Evolutionary conservation across 108 stramenopile species (phyloP).

Genomic region (Nannochloropsis gaditana): DNA sequence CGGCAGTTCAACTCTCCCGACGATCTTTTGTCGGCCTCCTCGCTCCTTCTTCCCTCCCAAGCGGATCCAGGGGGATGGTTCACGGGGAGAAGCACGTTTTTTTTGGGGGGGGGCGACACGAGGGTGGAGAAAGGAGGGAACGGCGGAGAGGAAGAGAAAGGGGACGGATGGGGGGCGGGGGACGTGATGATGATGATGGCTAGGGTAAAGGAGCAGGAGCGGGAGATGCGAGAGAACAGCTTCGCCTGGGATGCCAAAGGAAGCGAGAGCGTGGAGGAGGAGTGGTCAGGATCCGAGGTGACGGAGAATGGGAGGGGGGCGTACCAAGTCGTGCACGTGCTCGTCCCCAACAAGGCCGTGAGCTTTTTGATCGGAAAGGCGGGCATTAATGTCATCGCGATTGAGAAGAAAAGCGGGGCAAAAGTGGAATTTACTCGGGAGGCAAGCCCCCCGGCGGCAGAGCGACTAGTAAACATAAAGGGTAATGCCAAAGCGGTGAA

Average conservation of each 20-base stretch:
- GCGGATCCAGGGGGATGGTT: background rate
- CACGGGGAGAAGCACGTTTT: background rate
- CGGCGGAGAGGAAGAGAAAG: background rate
- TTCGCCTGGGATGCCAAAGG: no score
- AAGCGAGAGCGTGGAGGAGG: background rate
- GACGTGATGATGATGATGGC: background rate
- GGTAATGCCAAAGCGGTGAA: background rate
- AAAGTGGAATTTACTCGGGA: background rate
- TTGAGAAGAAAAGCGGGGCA: background rate
- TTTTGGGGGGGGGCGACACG: background rate
- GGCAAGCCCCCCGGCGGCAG: background rate
- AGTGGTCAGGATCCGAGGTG: background rate
- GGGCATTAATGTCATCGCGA: background rate
- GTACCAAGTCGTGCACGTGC: background rate
- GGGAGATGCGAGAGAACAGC: no score
- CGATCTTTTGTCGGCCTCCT: background rate
- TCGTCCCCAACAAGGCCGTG: conserved; percentile 3
- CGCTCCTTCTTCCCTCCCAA: background rate
- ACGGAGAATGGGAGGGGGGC: background rate
- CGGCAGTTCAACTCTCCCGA: background rate
- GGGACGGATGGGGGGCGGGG: background rate
- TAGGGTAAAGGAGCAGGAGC: background rate
- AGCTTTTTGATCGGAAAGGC: background rate
- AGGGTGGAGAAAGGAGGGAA: background rate
- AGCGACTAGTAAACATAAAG: conserved; percentile 8